Evolutionary conservation across 2,329 filamentous ascomycete species (phyloP), one percentile per base, ranked within the genome.

Genomic region (Penicillium brasilianum): DNA sequence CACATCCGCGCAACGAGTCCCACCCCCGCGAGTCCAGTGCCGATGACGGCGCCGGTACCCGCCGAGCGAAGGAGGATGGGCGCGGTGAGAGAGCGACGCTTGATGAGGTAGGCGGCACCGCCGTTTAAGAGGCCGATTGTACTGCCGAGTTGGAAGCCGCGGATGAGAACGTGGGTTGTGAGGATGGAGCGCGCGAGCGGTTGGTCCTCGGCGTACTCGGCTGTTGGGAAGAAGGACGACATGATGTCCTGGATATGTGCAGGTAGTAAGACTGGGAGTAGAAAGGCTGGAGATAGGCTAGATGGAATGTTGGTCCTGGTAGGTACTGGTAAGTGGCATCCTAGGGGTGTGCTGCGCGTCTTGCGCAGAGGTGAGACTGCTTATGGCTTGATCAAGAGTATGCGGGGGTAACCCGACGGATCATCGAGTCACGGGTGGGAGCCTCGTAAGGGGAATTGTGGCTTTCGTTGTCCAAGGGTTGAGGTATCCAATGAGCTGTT

Each of bases 141-240:
- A 44, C 84, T 75, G 62, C 85, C 87, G 13, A 80, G 72, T 58
- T 84, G 83, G 61, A 87, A 75, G 61, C 79, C 83, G 41, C 87
- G 84, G 50, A 83, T 83, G 50, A 87, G 77, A 65, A 88, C 84
- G 75, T 90, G 87, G 0, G 81, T 78, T 59, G 81, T 81, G 62
- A 90, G 84, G 67, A 90, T 85, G 4, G 82, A 78, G 62, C 77
- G 78, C 8, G 82, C 69, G 61, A 82, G 76, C 34, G 83, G 82
- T 66, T 90, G 88, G 71, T 90, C 87, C 76, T 90, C 87, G 32
- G 86, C 86, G 72, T 87, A 87, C 54, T 79, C 63, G 4, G 85
- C 59, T 69, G 86, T 85, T 6, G 85, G 84, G 72, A 77, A 80
- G 60, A 71, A 60, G 32, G 52, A 59, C 3, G 70, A 68, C 64